Evolutionary conservation across 2,329 filamentous ascomycete genomes (phyloP).

Genomic region (Colletotrichum musae): DNA sequence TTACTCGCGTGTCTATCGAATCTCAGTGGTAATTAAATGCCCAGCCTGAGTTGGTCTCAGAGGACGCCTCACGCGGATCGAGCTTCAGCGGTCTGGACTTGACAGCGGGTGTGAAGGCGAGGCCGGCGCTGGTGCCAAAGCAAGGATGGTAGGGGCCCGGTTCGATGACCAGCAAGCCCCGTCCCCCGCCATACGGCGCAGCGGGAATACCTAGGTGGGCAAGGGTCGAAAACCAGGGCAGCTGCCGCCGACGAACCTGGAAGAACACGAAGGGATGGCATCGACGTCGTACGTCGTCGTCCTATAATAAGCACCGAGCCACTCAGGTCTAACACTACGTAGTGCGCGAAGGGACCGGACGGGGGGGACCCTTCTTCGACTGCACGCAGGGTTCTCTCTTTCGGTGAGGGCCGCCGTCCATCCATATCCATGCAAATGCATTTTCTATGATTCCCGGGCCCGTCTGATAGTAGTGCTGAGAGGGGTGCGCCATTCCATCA

Average conservation of each 20-base stretch:
- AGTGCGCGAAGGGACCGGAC: not conserved
- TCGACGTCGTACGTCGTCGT: too few species aligned
- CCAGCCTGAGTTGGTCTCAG: not conserved
- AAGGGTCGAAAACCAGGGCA: conserved; percentile 39
- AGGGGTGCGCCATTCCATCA: conserved; percentile 11
- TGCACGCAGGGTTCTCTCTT: too few species aligned
- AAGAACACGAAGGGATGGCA: conserved; percentile 4
- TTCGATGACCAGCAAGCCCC: not conserved
- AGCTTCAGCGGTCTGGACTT: conserved; percentile 35
- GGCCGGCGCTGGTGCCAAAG: conserved; percentile 7
- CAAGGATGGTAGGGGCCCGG: conserved; percentile 31
- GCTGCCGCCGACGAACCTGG: conserved; percentile 30
- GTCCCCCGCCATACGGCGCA: not conserved
- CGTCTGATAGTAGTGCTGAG: conserved; percentile 16
- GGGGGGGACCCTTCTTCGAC: too few species aligned
- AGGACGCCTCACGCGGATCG: conserved; percentile 31
- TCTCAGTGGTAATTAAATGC: too few species aligned
- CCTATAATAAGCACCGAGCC: conserved; percentile 4
- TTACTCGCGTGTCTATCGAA: too few species aligned
- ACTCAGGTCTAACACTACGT: conserved; percentile 4
- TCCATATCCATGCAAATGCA: too few species aligned
- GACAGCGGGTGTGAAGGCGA: not conserved
- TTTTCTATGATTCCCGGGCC: conserved; percentile 19
- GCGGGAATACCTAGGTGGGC: conserved; percentile 7
- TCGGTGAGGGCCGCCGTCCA: too few species aligned